Conservation (phyloP, 352 stramenopile species). For the Phytopythium sindhum region DNA sequence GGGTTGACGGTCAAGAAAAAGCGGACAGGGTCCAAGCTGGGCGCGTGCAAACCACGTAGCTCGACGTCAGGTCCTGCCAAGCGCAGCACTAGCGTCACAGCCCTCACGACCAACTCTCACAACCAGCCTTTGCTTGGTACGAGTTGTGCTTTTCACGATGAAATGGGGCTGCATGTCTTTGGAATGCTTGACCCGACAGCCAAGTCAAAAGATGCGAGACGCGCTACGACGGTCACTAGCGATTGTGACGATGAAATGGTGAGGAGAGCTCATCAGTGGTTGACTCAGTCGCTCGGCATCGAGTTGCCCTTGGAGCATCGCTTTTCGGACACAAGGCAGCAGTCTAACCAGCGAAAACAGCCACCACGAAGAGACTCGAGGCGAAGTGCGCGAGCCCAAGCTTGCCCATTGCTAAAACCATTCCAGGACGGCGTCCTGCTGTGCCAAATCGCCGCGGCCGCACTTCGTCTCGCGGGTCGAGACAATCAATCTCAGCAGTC, state of each 20-base stretch:
- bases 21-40: neutral
- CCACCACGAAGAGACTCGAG: neutral
- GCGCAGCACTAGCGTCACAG: too few species aligned
- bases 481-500: neutral
- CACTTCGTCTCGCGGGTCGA: slow-evolving; percentile 4
- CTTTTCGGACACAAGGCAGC: neutral
- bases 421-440: slow-evolving; percentile 37
- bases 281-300: slow-evolving; percentile 17
- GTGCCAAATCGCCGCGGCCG: slow-evolving; percentile 26
- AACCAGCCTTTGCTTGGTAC: neutral
- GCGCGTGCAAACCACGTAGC: neutral
- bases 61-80: neutral
- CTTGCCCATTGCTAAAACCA: neutral
- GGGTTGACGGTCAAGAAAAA: neutral
- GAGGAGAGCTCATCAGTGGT: neutral
- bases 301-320: neutral
- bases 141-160: neutral
- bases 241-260: neutral
- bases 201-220: neutral
- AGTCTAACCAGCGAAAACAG: too few species aligned
- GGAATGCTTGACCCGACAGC: slow-evolving; percentile 32
- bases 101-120: neutral
- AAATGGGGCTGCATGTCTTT: slow-evolving; percentile 27
- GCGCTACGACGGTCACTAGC: too few species aligned
- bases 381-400: neutral